Conservation (phyloP, 2,329 filamentous ascomycete genomes). For the Alternaria gansuensis region DNA sequence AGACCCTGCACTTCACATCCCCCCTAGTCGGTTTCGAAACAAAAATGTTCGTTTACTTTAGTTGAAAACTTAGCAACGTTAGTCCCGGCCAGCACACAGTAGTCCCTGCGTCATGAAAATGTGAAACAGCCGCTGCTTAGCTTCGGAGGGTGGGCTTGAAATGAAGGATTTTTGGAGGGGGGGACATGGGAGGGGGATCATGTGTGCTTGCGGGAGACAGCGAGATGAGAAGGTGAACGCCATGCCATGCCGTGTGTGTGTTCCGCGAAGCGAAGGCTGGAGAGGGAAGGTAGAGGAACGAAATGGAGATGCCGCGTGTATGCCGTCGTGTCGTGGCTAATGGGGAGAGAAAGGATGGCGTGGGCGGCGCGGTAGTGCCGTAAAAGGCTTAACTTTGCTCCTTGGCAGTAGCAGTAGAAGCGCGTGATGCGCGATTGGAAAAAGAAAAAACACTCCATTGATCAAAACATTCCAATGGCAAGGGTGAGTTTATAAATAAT, state of each 20-base stretch:
- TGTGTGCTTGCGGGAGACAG: not conserved
- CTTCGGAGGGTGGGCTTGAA: not conserved
- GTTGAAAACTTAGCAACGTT: not conserved
- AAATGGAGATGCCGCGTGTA: not conserved
- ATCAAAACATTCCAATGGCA: not conserved
- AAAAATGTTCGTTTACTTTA: not conserved
- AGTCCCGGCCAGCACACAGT: not conserved
- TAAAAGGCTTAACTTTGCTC: not conserved
- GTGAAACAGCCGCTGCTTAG: slow-evolving; percentile 4
- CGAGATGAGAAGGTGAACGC: slow-evolving; percentile 1
- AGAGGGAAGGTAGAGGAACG: not conserved
- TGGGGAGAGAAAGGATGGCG: not conserved
- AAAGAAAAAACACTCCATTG: not conserved
- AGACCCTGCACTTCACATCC: not conserved
- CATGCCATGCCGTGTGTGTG: not conserved
- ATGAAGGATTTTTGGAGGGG: not conserved
- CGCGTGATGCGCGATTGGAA: not conserved
- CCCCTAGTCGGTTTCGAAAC: slow-evolving; percentile 7
- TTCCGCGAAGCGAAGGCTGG: not conserved
- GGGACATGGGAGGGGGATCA: not conserved
- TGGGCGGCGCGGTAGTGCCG: not conserved
- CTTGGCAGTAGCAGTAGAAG: not conserved
- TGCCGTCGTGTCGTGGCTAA: not conserved
- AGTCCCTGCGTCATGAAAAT: not conserved
- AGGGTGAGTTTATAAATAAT: no score